phyloP scores from a whole-genome alignment of 495 filamentous ascomycete genomes.

The Annulohypoxylon stygium region DNA sequence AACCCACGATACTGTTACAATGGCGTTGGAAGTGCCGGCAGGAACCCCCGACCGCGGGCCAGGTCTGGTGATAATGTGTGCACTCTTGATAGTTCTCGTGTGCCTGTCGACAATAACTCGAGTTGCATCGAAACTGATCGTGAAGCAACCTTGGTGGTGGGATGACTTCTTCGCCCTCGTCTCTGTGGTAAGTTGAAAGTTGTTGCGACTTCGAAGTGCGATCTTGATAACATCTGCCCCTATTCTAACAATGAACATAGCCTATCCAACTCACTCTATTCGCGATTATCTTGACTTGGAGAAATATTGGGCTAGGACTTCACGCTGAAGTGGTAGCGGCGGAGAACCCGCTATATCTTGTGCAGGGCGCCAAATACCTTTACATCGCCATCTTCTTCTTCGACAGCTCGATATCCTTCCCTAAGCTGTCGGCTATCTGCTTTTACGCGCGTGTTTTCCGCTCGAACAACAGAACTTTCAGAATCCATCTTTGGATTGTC shows the following conservation, averaged over 20 bases:
- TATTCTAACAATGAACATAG: conserved; percentile 40
- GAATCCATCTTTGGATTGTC: conserved; percentile 35
- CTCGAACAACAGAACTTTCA: conserved; percentile 39
- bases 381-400: conserved; percentile 37
- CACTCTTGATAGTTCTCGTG: conserved; percentile 21
- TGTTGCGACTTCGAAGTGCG: not conserved
- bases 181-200: conserved; percentile 18
- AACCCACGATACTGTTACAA: not conserved
- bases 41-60: conserved; percentile 27
- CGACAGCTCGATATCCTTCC: conserved; percentile 27
- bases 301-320: conserved; percentile 23
- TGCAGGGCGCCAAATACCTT: conserved; percentile 24
- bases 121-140: conserved; percentile 12
- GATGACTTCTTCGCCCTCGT: conserved; percentile 30
- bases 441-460: conserved; percentile 39
- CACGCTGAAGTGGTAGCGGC: conserved; percentile 17
- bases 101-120: conserved; percentile 6
- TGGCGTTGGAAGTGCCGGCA: conserved; percentile 27
- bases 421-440: conserved; percentile 34
- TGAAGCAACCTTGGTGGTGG: conserved; percentile 30
- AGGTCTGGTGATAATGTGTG: conserved; percentile 25
- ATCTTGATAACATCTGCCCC: not conserved
- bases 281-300: conserved; percentile 15
- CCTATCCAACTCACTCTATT: conserved; percentile 27
- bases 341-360: conserved; percentile 19